A percentile compares a stretch with the other conserved stretches of the same genome.
Conservation (phyloP, 441 rosid species). For the Viola pubescens region DNA sequence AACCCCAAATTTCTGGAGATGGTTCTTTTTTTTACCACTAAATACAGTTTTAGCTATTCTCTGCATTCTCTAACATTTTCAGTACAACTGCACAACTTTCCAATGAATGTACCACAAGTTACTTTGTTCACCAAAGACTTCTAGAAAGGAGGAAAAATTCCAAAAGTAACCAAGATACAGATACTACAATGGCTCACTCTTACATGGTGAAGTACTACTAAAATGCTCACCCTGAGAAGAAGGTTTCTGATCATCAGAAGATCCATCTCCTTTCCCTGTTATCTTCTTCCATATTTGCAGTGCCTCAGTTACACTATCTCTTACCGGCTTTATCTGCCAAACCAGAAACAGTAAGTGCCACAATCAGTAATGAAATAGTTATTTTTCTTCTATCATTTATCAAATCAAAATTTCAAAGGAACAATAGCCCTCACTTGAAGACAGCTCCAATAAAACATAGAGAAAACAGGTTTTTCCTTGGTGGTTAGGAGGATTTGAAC, state of each 20-base stretch:
- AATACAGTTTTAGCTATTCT: too few species aligned
- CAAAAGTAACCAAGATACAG: neutral
- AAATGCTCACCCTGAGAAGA: constrained; percentile 43
- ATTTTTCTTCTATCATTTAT: neutral
- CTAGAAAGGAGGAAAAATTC: too few species aligned
- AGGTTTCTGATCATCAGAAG: constrained; percentile 52
- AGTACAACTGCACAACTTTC: too few species aligned
- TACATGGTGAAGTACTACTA: neutral
- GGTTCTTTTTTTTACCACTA: too few species aligned
- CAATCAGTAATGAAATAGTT: constrained; percentile 1
- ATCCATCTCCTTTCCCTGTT: constrained; percentile 66
- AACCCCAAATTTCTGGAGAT: too few species aligned
- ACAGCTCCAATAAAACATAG: too few species aligned
- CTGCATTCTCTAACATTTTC: too few species aligned
- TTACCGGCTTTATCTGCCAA: constrained; percentile 83
- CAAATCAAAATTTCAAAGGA: neutral
- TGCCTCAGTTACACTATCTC: constrained; percentile 95
- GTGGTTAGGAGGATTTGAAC: too few species aligned
- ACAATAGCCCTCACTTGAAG: too few species aligned
- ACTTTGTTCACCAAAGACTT: too few species aligned
- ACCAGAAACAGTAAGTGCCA: constrained; percentile 5
- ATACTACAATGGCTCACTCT: neutral
- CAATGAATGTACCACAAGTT: too few species aligned
- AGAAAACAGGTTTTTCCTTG: too few species aligned
- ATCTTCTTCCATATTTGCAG: constrained; percentile 84